A percentile compares a stretch with the other conserved stretches of the same genome.
Conservation (phyloP, 768 basidiomycete genomes). For the Tulasnella calospora region DNA sequence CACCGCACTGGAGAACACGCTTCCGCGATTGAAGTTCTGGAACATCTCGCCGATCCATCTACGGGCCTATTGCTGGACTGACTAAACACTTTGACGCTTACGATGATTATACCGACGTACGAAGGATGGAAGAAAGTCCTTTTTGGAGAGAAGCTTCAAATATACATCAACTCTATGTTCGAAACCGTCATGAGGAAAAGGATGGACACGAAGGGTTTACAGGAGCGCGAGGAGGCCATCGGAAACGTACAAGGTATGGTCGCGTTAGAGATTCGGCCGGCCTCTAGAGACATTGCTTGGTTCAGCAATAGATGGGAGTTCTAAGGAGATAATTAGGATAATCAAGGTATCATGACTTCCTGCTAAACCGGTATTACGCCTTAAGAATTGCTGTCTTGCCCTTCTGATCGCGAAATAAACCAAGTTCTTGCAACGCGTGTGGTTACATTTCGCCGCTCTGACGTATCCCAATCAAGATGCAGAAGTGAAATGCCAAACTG, state of each 20-base stretch:
- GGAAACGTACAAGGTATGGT: neutral
- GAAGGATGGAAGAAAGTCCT: neutral
- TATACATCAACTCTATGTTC: neutral
- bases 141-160: neutral
- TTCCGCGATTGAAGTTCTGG: neutral
- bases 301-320: neutral
- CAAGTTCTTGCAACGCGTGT: neutral
- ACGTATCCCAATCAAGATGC: neutral
- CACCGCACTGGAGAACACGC: neutral
- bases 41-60: neutral
- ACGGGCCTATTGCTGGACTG: neutral
- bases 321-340: neutral
- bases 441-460: neutral
- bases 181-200: neutral
- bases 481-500: slow-evolving; percentile 1
- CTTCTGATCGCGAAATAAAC: neutral
- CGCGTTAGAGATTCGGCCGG: neutral
- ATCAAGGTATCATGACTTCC: neutral
- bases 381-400: neutral
- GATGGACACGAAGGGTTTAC: neutral
- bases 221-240: neutral
- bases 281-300: neutral
- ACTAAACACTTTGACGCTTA: neutral
- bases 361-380: neutral
- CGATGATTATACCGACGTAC: neutral